Evolutionary conservation across 768 basidiomycete species (phyloP).

Genomic region (Pleurotus cornucopiae): DNA sequence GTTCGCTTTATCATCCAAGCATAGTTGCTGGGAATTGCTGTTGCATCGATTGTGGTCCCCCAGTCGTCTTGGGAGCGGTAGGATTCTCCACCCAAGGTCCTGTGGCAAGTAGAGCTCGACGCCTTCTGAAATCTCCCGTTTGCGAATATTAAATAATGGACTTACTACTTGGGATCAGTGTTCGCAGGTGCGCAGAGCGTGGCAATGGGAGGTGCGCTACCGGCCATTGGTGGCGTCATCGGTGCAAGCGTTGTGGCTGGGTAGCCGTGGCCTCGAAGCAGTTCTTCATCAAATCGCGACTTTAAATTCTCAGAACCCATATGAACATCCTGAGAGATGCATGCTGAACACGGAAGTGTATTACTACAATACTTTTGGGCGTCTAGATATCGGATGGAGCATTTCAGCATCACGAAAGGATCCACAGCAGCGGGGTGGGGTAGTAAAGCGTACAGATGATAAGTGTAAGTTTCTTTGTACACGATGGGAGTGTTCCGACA

Average conservation of each 20-base stretch:
- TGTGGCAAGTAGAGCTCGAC: conserved; percentile 6
- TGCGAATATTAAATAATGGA: too few species aligned
- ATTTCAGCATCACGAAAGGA: not conserved
- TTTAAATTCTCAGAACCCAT: not conserved
- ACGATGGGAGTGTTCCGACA: too few species aligned
- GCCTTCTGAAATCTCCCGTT: too few species aligned
- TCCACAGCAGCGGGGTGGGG: not conserved
- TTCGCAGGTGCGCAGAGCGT: conserved; percentile 10
- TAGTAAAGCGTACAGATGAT: not conserved
- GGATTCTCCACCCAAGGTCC: conserved; percentile 9
- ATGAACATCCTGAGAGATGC: not conserved
- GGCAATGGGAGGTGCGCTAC: conserved; percentile 12
- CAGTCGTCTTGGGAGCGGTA: not conserved
- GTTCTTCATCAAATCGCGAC: not conserved
- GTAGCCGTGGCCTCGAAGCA: not conserved
- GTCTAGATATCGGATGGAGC: conserved; percentile 5
- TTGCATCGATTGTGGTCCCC: not conserved
- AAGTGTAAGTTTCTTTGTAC: too few species aligned
- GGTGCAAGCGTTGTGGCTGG: not conserved
- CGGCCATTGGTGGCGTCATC: conserved; percentile 2
- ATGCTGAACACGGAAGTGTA: not conserved
- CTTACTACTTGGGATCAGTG: conserved; percentile 1
- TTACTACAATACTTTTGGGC: not conserved
- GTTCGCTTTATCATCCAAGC: too few species aligned
- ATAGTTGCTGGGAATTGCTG: not conserved